Percentiles rank a stretch among this genome's conserved stretches.
These are phyloP conservation scores for Xerocomus amazonicus DNA, from an alignment of 1,284 basidiomycete species.

Conservation along the genomic window DNA sequence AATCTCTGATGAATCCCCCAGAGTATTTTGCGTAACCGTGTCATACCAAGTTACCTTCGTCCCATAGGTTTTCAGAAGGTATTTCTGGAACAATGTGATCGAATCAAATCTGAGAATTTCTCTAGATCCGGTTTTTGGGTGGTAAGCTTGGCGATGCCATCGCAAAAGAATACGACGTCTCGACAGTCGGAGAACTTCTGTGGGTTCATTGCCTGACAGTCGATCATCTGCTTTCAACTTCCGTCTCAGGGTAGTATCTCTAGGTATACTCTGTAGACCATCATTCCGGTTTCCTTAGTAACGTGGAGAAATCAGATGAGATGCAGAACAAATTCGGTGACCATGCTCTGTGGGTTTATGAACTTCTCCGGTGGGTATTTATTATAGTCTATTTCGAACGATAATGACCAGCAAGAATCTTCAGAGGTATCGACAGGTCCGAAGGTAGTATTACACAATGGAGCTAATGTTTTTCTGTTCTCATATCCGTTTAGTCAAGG, in stretches of 20 bases:
- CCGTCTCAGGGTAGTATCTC: conserved; percentile 40
- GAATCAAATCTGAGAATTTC: conserved; percentile 1
- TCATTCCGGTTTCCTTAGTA: not conserved
- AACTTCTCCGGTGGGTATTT: conserved; percentile 60
- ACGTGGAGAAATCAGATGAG: conserved; percentile 48
- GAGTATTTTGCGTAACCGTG: conserved; percentile 81
- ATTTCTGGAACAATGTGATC: conserved; percentile 4
- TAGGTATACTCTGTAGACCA: conserved; percentile 36
- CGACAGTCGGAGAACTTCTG: conserved; percentile 88
- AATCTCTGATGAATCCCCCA: conserved; percentile 1
- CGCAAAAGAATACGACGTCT: conserved; percentile 83
- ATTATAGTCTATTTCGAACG: not conserved
- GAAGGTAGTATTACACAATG: conserved; percentile 57
- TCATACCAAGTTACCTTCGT: conserved; percentile 77
- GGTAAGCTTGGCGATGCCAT: conserved; percentile 92
- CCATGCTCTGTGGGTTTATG: conserved; percentile 87
- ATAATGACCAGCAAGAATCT: conserved; percentile 2
- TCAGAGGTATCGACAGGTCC: conserved; percentile 83
- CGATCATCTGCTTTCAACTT: not conserved
- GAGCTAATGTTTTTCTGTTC: not conserved
- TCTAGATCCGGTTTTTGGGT: conserved; percentile 88
- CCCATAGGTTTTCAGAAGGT: conserved; percentile 89
- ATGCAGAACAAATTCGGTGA: conserved; percentile 85
- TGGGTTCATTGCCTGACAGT: conserved; percentile 34
- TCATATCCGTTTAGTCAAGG: conserved; percentile 60